A percentile compares a stretch with the other conserved stretches of the same genome.
phyloP scores from a whole-genome alignment of 208 protist genomes.

The Porcisia deanei region DNA sequence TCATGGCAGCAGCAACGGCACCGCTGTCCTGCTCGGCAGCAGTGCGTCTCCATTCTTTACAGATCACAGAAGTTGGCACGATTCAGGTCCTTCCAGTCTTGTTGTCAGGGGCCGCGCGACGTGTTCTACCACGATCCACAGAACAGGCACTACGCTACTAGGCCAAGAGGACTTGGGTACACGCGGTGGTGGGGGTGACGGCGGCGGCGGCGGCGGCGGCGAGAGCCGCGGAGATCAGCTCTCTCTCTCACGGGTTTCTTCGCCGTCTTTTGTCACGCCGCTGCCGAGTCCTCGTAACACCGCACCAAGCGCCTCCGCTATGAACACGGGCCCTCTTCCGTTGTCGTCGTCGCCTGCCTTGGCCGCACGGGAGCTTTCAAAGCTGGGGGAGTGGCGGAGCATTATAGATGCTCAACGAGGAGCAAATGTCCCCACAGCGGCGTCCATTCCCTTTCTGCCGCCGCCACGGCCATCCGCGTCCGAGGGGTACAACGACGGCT shows the following conservation, averaged over 20 bases:
- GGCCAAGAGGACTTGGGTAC: background rate
- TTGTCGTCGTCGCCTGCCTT: conserved; percentile 1
- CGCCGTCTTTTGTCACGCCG: conserved; percentile 20
- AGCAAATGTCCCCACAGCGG: background rate
- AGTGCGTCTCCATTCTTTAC: background rate
- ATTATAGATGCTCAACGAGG: conserved; percentile 5
- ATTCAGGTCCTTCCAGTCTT: background rate
- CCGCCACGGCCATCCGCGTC: background rate
- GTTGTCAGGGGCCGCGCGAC: background rate
- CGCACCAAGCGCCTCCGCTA: background rate
- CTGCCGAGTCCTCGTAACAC: conserved; percentile 4
- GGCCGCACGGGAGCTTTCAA: conserved; percentile 19
- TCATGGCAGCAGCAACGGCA: background rate
- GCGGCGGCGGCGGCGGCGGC: background rate
- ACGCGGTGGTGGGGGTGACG: background rate
- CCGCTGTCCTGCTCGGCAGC: conserved; percentile 3
- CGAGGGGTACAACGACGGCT: background rate
- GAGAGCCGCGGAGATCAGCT: background rate
- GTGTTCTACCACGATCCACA: background rate
- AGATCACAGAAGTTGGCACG: background rate
- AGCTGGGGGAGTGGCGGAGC: conserved; percentile 25
- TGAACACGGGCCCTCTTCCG: background rate
- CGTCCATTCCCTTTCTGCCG: background rate
- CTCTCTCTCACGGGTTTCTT: conserved; percentile 24
- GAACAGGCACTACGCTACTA: background rate